Conservation (phyloP, 768 basidiomycete genomes). For the Lentinus brumalis region DNA sequence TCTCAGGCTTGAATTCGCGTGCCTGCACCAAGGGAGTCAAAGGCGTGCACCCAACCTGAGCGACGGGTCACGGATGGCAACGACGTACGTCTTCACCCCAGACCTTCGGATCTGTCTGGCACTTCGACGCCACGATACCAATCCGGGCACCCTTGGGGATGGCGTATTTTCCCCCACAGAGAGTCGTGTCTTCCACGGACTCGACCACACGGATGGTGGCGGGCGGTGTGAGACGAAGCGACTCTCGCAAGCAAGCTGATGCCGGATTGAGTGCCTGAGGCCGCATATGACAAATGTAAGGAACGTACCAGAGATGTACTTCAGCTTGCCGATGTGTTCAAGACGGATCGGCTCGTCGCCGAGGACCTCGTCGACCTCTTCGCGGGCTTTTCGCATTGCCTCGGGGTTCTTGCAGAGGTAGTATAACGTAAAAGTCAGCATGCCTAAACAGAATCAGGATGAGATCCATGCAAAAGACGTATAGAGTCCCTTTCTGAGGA, state of each 20-base stretch:
- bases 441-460: constrained; percentile 14
- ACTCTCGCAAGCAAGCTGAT: constrained; percentile 41
- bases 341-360: constrained; percentile 41
- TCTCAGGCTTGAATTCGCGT: constrained; percentile 47
- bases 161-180: constrained; percentile 44
- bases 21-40: constrained; percentile 21
- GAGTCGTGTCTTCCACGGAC: constrained; percentile 38
- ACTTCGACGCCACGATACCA: constrained; percentile 30
- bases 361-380: constrained; percentile 49
- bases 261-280: neutral
- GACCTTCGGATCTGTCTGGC: constrained; percentile 44
- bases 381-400: constrained; percentile 46
- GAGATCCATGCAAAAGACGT: neutral
- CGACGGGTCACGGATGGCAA: neutral
- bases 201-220: constrained; percentile 38
- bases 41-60: neutral
- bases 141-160: constrained; percentile 36
- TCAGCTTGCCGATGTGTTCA: constrained; percentile 44
- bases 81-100: constrained; percentile 52
- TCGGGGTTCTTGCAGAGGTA: constrained; percentile 46
- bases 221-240: constrained; percentile 39
- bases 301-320: constrained; percentile 42
- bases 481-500: neutral
- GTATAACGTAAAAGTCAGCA: constrained; percentile 46
- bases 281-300: neutral